Base-by-base conservation (phyloP, 208 protist species). In the Leishmania arabica region DNA sequence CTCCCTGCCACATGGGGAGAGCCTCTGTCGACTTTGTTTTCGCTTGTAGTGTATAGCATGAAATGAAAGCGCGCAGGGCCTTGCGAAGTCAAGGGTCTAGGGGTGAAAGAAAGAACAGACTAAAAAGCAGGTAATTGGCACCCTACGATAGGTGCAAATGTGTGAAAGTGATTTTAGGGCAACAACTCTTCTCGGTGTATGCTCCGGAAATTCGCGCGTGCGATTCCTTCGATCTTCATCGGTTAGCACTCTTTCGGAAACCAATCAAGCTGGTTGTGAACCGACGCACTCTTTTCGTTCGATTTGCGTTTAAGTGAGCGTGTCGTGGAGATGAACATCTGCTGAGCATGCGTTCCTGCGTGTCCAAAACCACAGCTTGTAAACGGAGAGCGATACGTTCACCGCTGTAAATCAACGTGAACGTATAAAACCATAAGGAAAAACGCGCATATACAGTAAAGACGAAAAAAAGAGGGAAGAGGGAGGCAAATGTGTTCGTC, bases 71-170 rank as follows among this genome's bases (percentile, higher is more conserved):
- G 11, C 17, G 27, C 62, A 68, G 13, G 9, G 62, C 8, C 15
- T 68, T 17, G 13, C 24, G 27, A 76, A 76, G 17, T 27, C 72
- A n/a, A 31, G 31, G 40, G 7, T 51, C 11, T 31, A 47, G 68
- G 24, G 3, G 40, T n/a, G 17, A 7, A 45, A 51, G 9, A 15
- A 40, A 72, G 68, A 73, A 51, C 78, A 66, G 27, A 84, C 54
- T 11, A 80, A 62, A 74, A 81, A 66, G 45, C 24, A 75, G n/a
- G 56, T 54, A 0, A 82, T 62, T 68, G 64, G 79, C 71, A 78
- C 79, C 34, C 40, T 82, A 73, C 64, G 62, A 49, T 78, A 54
- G 77, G 71, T 72, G 49, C 45, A 78, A 77, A 65, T 78, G 72
- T 56, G 60, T 77, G 71, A 78, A 71, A 40, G 49, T 34, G 60